A percentile compares a stretch with the other conserved stretches of the same genome.
Evolutionary conservation across 2,329 filamentous ascomycete genomes (phyloP).

Genomic region (Ophiocordyceps camponoti-rufipedis): DNA sequence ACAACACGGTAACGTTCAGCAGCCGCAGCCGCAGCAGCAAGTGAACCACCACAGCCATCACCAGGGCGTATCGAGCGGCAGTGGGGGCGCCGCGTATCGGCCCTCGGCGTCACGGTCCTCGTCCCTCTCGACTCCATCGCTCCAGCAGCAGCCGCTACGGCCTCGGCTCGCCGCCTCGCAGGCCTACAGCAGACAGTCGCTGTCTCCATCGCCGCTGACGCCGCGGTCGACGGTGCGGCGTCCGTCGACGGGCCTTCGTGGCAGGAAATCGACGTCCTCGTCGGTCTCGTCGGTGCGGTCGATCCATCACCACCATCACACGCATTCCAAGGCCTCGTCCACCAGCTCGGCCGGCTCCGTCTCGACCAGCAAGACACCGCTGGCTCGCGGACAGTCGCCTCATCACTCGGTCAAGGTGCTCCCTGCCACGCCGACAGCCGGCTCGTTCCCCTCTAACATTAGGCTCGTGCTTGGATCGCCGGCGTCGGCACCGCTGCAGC

Average conservation of each 20-base stretch:
- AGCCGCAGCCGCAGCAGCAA: neutral
- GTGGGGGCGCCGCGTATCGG: conserved; percentile 4
- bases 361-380: conserved; percentile 49
- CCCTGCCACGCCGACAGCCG: conserved; percentile 64
- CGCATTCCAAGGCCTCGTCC: conserved; percentile 86
- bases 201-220: conserved; percentile 75
- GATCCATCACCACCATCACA: conserved; percentile 71
- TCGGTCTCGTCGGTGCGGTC: conserved; percentile 87
- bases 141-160: conserved; percentile 7
- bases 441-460: conserved; percentile 68
- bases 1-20: neutral
- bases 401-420: conserved; percentile 91
- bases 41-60: neutral
- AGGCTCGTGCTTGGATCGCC: conserved; percentile 52
- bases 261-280: conserved; percentile 88
- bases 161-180: conserved; percentile 14
- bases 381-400: conserved; percentile 51
- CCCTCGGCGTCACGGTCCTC: conserved; percentile 7
- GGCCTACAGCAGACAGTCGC: conserved; percentile 54
- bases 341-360: conserved; percentile 68
- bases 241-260: conserved; percentile 65
- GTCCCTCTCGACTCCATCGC: conserved; percentile 10
- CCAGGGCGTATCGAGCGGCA: neutral
- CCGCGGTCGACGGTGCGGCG: conserved; percentile 74
- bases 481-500: conserved; percentile 27